Evolutionary conservation across 371 early-diverging fungal genomes (phyloP), one percentile per base, ranked within the genome.

Genomic region (Syncephalastrum monosporum): DNA sequence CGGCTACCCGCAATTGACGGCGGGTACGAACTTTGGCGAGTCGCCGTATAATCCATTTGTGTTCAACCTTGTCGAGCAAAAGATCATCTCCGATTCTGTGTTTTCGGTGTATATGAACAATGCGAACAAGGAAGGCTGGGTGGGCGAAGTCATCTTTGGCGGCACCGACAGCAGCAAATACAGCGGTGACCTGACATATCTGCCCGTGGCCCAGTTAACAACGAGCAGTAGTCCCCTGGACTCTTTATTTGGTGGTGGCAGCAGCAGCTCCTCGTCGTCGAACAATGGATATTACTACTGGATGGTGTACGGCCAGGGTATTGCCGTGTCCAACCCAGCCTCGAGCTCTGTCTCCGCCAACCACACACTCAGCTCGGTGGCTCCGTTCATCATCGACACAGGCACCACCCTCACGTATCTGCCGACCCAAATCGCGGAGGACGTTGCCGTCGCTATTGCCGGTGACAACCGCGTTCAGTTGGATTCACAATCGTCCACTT

Each of bases 61-160:
- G 2, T 77, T 77, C 47, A 74, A 74, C 33, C 24, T 77, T 10
- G 69, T 63, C 3, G 48, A 60, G 7, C 66, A 74, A 56, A 67
- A 72, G 13, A 29, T 71, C 15, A 74, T 77, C 16, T 49, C 53
- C 1, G 56, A 74, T 2, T 65, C 74, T 17, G 21, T 77, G 8
- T 77, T 77, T 27, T 69, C 74, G 5, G 66, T 77, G 16, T 77
- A 71, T 47, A 47, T 74, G 57, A 77, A 77, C 57, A 57, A 53
- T 24, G 62, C 55, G 6, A 38, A 55, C 6, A 41, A 43, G 5
- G 33, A 52, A 2, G 78, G 78, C 8, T 74, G 71, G 70, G 57
- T 59, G 3, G 89, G 86, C 17, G 81, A 83, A 57, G 64, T 85
- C 42, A 79, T 80, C 25, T 75, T 88, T 67, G 85, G 84, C 17